phyloP scores from a whole-genome alignment of 306 rosid genomes.

The Rosa multiflora region DNA sequence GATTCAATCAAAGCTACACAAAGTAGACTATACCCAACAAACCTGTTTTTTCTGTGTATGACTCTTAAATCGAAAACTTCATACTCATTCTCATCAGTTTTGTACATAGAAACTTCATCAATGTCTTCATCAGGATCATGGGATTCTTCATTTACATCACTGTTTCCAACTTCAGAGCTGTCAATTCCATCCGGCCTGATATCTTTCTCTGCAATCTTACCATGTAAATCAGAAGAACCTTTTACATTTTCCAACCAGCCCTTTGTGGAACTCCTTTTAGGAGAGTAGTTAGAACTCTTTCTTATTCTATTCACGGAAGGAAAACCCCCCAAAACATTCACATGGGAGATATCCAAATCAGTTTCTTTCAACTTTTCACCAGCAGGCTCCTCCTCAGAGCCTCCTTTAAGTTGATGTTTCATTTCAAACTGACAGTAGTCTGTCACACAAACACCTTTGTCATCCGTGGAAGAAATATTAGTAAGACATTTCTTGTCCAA shows the following conservation, averaged over 20 bases:
- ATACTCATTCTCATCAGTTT: constrained; percentile 52
- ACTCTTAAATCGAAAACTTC: constrained; percentile 87
- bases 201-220: constrained; percentile 38
- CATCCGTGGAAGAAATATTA: constrained; percentile 31
- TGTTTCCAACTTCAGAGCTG: constrained; percentile 28
- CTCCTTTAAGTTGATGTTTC: constrained; percentile 30
- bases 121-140: constrained; percentile 52
- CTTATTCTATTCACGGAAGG: constrained; percentile 28
- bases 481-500: constrained; percentile 53
- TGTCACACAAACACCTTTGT: constrained; percentile 31
- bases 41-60: constrained; percentile 97
- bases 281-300: constrained; percentile 29
- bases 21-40: constrained; percentile 23
- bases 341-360: constrained; percentile 34
- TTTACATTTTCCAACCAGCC: constrained; percentile 29
- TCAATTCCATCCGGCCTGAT: constrained; percentile 32
- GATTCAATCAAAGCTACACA: constrained; percentile 25
- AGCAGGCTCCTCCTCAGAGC: constrained; percentile 31
- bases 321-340: constrained; percentile 42
- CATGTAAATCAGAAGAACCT: constrained; percentile 39
- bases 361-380: constrained; percentile 49
- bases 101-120: constrained; percentile 52
- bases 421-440: constrained; percentile 29
- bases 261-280: constrained; percentile 24
- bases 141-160: constrained; percentile 38